Conservation (phyloP, 257 asterid genomes). For the Scutellaria minor region DNA sequence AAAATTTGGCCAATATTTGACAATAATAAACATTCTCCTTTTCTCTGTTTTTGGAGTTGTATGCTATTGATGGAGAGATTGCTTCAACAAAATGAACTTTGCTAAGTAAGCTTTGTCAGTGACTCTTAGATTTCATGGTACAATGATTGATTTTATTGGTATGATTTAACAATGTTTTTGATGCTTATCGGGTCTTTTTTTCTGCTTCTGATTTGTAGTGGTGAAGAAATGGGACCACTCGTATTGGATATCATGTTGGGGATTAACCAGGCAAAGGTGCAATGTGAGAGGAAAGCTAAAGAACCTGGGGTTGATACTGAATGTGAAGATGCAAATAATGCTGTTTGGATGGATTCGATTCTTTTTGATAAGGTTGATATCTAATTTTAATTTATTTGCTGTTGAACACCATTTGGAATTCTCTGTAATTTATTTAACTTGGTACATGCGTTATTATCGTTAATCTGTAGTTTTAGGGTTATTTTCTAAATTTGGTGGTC, state of each 20-base stretch:
- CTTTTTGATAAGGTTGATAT: slow-evolving; percentile 46
- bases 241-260: slow-evolving; percentile 40
- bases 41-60: slow-evolving; percentile 9
- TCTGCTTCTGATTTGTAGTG: slow-evolving; percentile 54
- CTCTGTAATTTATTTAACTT: neutral
- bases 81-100: neutral
- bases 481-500: slow-evolving; percentile 14
- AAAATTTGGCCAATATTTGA: slow-evolving; percentile 14
- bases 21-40: slow-evolving; percentile 8
- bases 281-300: slow-evolving; percentile 39
- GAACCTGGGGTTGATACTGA: slow-evolving; percentile 47
- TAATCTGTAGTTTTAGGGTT: neutral
- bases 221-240: slow-evolving; percentile 70
- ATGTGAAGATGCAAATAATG: slow-evolving; percentile 43
- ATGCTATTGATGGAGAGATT: neutral
- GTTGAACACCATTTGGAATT: neutral
- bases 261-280: slow-evolving; percentile 38
- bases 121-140: neutral
- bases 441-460: neutral
- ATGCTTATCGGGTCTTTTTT: neutral
- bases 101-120: neutral
- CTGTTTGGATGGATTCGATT: slow-evolving; percentile 37
- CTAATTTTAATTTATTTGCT: slow-evolving; percentile 21
- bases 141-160: neutral
- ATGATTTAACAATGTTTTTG: neutral